Base-by-base conservation (phyloP, 768 basidiomycete species). In the Mrakia gelida region DNA sequence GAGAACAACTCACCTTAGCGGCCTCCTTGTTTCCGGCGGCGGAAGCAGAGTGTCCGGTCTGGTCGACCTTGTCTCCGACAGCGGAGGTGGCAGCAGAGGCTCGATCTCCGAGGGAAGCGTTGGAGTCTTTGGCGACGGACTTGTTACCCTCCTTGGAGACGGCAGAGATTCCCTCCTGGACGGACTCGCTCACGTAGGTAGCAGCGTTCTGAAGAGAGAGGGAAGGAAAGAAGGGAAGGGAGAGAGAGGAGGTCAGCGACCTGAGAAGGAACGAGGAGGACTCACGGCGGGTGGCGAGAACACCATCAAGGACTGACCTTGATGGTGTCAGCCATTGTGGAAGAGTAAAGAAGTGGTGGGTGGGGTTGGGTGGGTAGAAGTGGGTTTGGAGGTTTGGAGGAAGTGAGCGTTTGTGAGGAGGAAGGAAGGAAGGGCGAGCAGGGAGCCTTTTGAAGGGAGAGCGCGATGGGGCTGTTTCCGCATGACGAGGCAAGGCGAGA, bases 71-170 rank as follows among this genome's bases (percentile, higher is more conserved):
- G 38, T 62, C 73, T 71, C 68, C 68, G 5, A 74, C 6, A 13
- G 73, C 73, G 38, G 30, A 32, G 18, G 41, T 38, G 3, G 30
- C 73, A 52, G 73, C 73, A 21, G 73, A 74, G 15, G 54, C 52
- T 56, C 73, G 73, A 30, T 56, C 38, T 26, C 54, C 59, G 61
- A 75, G 30, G 7, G 61, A 38, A 5, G 38, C 59, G 73, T 56
- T 59, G 59, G 54, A 56, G 30, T 59, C 73, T 34, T 73, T 54
- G 21, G 71, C 71, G 13, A 73, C 52, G n/a, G n/a, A n/a, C n/a
- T n/a, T n/a, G 54, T 56, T 61, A 7, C 68, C 68, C 73, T 59
- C 38, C 73, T 74, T 74, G 34, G 73, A 74, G 18, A 41, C 49
- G 7, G 30, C 54, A 34, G 59, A 28, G 32, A 34, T 32, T 34